These are phyloP conservation scores for Luffa aegyptiaca DNA, from an alignment of 306 rosid genomes.

Conservation along the genomic window DNA sequence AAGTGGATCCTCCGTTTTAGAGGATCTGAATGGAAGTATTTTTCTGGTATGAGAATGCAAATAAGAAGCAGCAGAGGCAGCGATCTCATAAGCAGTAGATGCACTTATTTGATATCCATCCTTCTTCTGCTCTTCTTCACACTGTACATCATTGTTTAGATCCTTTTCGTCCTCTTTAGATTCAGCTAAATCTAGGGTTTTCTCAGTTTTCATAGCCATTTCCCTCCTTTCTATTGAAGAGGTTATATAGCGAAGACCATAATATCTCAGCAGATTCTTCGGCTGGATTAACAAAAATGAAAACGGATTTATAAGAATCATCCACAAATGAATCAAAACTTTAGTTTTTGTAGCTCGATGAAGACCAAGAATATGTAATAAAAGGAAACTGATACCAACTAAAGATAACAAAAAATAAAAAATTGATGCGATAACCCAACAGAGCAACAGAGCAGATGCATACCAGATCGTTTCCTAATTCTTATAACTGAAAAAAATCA, in stretches of 20 bases:
- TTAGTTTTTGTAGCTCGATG: background rate
- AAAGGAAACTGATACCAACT: background rate
- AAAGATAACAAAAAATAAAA: background rate
- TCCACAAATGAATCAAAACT: background rate
- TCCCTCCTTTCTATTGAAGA: constrained; percentile 72
- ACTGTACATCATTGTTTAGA: constrained; percentile 18
- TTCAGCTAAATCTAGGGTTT: constrained; percentile 20
- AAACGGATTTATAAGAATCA: background rate
- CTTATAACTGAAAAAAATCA: background rate
- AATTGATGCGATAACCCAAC: background rate
- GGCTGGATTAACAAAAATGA: constrained; percentile 43
- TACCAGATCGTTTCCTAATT: background rate
- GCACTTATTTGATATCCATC: constrained; percentile 47
- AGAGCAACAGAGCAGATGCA: background rate
- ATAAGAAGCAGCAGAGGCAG: constrained; percentile 88
- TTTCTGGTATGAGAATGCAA: constrained; percentile 60
- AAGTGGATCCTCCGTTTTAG: constrained; percentile 25
- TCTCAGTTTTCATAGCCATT: constrained; percentile 38
- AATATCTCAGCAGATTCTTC: constrained; percentile 47
- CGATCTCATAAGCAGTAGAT: constrained; percentile 56
- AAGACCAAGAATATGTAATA: background rate
- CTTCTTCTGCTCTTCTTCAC: constrained; percentile 26
- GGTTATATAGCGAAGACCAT: constrained; percentile 51
- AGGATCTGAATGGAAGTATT: constrained; percentile 66
- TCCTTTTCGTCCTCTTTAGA: constrained; percentile 27